Base-by-base conservation (phyloP, 2,329 filamentous ascomycete genomes). In the Clarireedia homoeocarpa region DNA sequence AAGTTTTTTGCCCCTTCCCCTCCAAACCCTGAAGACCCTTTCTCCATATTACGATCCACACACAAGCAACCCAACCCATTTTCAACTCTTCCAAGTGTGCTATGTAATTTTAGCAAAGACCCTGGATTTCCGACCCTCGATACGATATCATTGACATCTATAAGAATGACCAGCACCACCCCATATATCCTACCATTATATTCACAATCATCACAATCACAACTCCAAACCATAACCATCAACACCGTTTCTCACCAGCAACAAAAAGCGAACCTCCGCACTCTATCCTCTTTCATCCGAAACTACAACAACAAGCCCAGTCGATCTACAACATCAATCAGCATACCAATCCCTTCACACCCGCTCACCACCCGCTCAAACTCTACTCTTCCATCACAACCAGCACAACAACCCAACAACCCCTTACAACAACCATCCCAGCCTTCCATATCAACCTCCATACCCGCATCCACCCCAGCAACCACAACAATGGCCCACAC, bases 251-350 rank as follows among this genome's bases (percentile, higher is more conserved):
- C 6, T n/a, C 38, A 17, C 40, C 40, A 36, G 15, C 53, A 55
- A 15, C 9, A 4, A 17, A 55, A 38, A 45, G 46, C 46, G 1
- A 27, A 24, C 3, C 17, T 55, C 2, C 47, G 27, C 44, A 55
- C 53, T 24, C 47, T 55, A 34, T 55, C 53, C 24, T 55, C 53
- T 2, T 55, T 55, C n/a, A 55, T 55, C 14, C 50, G 50, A 24
- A 36, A n/a, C 1, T 51, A 50, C 40, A 44, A 44, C n/a, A 44
- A 17, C 4, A 44, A 30, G 10, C 10, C n/a, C 10, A 23, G 7
- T 6, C 23, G 4, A 30, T 34, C 6, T 26, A 39, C 1, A 30
- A 26, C 23, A 20, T 27, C 47, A 26, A 20, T 30, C 27, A 40
- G 36, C 27, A 7, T 26, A 48, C 14, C n/a, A 20, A 20, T 20